phyloP scores from a whole-genome alignment of 148 eudicot species.

The Euryodendron excelsum region DNA sequence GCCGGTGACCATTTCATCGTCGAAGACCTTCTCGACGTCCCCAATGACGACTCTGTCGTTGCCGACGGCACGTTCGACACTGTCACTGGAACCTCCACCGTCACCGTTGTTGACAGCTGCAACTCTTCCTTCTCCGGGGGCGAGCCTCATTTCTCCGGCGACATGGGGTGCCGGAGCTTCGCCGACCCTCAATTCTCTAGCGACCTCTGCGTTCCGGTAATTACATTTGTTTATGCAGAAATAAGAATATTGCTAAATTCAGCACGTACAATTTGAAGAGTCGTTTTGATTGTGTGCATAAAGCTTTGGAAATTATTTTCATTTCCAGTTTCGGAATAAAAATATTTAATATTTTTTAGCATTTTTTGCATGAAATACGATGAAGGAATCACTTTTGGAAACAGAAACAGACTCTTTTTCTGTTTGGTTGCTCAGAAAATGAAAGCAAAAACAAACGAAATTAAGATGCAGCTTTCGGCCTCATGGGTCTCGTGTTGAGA shows the following conservation, averaged over 20 bases:
- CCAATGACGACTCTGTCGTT: constrained; percentile 44
- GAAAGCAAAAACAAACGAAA: neutral
- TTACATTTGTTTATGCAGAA: neutral
- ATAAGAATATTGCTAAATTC: too few relatives aligned
- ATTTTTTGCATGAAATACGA: neutral
- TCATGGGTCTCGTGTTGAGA: neutral
- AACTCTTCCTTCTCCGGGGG: constrained; percentile 47
- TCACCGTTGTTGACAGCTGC: constrained; percentile 47
- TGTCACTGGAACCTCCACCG: constrained; percentile 32
- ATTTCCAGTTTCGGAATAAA: neutral
- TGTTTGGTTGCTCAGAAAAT: constrained; percentile 6
- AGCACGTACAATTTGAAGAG: neutral
- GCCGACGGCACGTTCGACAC: constrained; percentile 19
- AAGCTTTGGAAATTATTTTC: too few relatives aligned
- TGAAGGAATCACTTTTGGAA: constrained; percentile 8
- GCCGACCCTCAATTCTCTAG: constrained; percentile 43
- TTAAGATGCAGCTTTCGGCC: neutral
- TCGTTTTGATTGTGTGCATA: neutral
- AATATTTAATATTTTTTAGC: neutral
- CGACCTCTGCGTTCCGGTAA: constrained; percentile 70
- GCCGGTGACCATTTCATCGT: constrained; percentile 52
- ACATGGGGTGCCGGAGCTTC: constrained; percentile 26
- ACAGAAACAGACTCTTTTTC: neutral
- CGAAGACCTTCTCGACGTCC: constrained; percentile 77
- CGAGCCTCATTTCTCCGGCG: constrained; percentile 19